phyloP scores from a whole-genome alignment of 2,329 filamentous ascomycete genomes.

The Hymenotorrendiella dingleyae region DNA sequence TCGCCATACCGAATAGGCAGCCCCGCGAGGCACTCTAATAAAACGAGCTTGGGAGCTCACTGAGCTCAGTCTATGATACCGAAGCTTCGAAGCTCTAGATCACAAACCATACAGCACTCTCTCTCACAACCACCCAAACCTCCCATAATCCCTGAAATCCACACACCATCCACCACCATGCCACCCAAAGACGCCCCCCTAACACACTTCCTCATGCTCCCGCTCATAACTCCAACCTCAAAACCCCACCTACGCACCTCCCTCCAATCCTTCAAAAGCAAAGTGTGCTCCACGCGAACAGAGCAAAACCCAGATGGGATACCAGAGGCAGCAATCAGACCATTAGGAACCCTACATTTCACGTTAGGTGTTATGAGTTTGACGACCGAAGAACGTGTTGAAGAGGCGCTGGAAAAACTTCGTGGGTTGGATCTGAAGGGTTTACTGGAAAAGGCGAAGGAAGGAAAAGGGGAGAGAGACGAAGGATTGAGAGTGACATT shows the following conservation, averaged over 20 bases:
- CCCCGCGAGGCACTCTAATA: no score
- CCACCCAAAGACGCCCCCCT: conserved; percentile 34
- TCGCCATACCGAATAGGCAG: no score
- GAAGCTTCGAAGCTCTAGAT: neutral
- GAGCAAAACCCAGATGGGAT: conserved; percentile 41
- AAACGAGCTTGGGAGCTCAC: no score
- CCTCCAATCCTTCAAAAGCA: conserved; percentile 42
- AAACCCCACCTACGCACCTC: conserved; percentile 59
- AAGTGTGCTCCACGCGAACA: conserved; percentile 39
- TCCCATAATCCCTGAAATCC: no score
- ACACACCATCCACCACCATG: conserved; percentile 6
- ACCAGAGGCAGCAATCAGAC: conserved; percentile 63
- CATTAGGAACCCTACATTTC: conserved; percentile 74
- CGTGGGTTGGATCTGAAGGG: neutral
- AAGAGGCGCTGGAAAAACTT: conserved; percentile 15
- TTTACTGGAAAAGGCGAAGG: neutral
- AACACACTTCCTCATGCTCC: conserved; percentile 73
- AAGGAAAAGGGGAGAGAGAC: neutral
- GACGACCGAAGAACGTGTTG: conserved; percentile 40
- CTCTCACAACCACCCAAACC: no score
- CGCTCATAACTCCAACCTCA: conserved; percentile 58
- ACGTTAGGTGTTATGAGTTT: conserved; percentile 85
- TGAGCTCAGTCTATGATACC: no score
- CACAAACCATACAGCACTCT: no score
- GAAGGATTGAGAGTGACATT: conserved; percentile 40